Base-by-base conservation (phyloP, 371 early-diverging fungal species). In the Lichtheimia ramosa region DNA sequence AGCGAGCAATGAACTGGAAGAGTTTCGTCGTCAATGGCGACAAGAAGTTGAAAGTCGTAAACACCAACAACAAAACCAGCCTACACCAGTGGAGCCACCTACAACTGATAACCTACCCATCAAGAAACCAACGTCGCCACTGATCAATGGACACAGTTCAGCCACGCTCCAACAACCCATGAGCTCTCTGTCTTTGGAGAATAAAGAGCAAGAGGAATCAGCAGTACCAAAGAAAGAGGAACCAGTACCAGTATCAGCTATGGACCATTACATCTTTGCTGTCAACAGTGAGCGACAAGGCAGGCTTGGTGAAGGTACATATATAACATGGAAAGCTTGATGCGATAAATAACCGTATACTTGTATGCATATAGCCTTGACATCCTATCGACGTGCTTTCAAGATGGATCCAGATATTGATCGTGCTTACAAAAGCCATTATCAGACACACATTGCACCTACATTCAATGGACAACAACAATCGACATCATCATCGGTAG, bases 301-400 rank as follows among this genome's bases (percentile, higher is more conserved):
- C 25, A 74, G 79, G 51, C 43, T 84, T 16, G 77, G 76, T 27
- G 59, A 76, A 77, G 84, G 84, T 81, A 67, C 59, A 41, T 16
- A 20, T 43, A 16, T 28, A 7, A 10, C 14, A 34, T 34, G 10
- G 6, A 34, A 34, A 34, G 34, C 34, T 34, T 2, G 10, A 25
- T 34, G 34, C 34, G 10, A 10, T 10, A 10, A 34, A 34, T 34
- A 10, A 34, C 6, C 34, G 10, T 34, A 8, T 8, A 8, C n/a
- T n/a, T n/a, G 34, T 34, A 8, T 34, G 2, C 10, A 8, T 15
- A 16, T 43, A 84, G 85, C 85, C 28, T 50, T 85, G n/a, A 70
- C 63, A 12, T 48, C 65, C 34, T 85, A 85, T 62, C 71, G 80
- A 20, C 75, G 71, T 49, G 85, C 85, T 16, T 83, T 83, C 52